These are phyloP conservation scores for Curvularia spicifera DNA, from an alignment of 2,329 filamentous ascomycete species.

Conservation along the genomic window DNA sequence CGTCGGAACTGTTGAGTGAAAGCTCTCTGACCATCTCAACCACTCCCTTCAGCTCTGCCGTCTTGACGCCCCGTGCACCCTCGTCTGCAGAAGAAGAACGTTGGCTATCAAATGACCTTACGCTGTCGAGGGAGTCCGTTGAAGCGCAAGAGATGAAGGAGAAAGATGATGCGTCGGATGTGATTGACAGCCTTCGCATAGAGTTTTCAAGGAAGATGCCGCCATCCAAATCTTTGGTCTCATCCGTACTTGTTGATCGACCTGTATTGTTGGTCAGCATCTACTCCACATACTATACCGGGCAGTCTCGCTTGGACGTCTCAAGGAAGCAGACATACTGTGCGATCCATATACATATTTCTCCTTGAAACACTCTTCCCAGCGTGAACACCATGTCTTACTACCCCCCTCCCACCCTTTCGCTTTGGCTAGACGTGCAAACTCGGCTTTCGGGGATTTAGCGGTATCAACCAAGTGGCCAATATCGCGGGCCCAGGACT, in stretches of 20 bases:
- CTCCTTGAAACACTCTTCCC: constrained; percentile 28
- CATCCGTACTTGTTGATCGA: constrained; percentile 1
- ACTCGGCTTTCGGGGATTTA: constrained; percentile 28
- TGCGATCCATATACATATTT: constrained; percentile 17
- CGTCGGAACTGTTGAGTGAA: not conserved
- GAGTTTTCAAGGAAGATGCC: constrained; percentile 10
- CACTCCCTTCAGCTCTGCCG: not conserved
- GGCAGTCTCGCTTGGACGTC: not conserved
- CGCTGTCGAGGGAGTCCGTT: constrained; percentile 22
- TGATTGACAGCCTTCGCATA: constrained; percentile 24
- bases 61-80: not conserved
- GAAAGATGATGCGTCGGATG: constrained; percentile 25
- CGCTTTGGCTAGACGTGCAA: constrained; percentile 28
- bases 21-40: not conserved
- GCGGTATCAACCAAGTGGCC: constrained; percentile 17
- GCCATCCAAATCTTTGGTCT: not conserved
- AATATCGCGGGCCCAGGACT: constrained; percentile 20
- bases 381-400: constrained; percentile 22
- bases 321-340: constrained; percentile 11
- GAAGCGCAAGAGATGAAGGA: constrained; percentile 24
- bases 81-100: not conserved
- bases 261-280: not conserved
- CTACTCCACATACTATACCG: not conserved
- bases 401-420: constrained; percentile 30
- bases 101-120: constrained; percentile 12